Base-by-base conservation (phyloP, 2,329 filamentous ascomycete genomes). In the Macroventuria anomochaeta region DNA sequence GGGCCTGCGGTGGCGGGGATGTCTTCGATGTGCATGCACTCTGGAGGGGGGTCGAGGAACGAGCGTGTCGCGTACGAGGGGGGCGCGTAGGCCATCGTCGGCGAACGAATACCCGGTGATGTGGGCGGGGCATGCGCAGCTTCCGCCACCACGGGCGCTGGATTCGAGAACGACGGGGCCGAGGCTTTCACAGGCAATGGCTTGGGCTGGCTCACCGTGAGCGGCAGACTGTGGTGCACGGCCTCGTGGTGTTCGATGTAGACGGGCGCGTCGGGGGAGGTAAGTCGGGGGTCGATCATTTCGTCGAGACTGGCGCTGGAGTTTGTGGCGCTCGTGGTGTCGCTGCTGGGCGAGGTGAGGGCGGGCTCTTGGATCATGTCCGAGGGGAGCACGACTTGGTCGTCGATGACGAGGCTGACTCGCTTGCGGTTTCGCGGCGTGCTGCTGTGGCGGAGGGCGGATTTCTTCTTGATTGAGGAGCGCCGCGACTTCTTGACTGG, bases 311-410 rank as follows among this genome's bases (percentile, higher is more conserved):
- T 68, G 25, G 67, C 54, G 8, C 63, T 70, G 10, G 68, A 68
- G 44, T 62, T 69, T 5, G 69, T 69, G n/a, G 64, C 58, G 8
- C 67, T 71, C 4, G 60, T 60, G 12, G 68, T 61, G 26, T 67
- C 69, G 55, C 70, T 70, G 61, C 63, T 67, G 38, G 69, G 69
- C 31, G 65, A 68, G 5, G 56, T 61, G 48, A 70, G 63, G 18
- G 59, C 42, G 10, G 65, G 62, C 25, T 71, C 69, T 6, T 55
- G 44, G 44, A 73, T 60, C n/a, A 59, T 64, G 39, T 75, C 72
- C n/a, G 71, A 67, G 4, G 72, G 72, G 21, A 68, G 68, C 13
- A 75, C 71, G 17, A 73, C 74, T 47, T 73, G 71, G 58, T 73
- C 71, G 53, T 75, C 70, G 31, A 75, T 73, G 47, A 72, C 67